Percentiles rank a stretch among this genome's conserved stretches.
These are phyloP conservation scores for Mortierella antarctica DNA, from an alignment of 192 early-diverging fungal genomes.

Conservation along the genomic window DNA sequence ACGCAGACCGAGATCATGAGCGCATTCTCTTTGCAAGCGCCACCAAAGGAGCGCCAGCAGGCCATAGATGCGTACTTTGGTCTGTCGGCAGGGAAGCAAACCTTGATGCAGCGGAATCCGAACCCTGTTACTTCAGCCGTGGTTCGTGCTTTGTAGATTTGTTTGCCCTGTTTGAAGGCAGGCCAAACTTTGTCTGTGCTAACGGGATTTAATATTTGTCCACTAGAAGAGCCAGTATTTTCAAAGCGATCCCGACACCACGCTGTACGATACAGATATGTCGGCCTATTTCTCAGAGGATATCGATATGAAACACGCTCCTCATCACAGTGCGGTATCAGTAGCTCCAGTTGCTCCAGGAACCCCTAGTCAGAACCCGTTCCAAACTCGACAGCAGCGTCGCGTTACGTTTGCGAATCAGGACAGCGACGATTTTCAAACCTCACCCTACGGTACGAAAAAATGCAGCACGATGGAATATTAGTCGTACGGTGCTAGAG, in stretches of 20 bases:
- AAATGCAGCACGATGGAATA: too few species aligned
- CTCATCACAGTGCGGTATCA: not conserved
- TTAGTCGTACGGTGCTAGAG: too few species aligned
- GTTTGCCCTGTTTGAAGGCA: not conserved
- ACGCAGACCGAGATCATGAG: too few species aligned
- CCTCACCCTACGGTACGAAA: too few species aligned
- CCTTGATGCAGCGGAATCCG: not conserved
- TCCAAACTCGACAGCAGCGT: not conserved
- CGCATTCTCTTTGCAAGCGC: not conserved
- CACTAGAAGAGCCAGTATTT: slow-evolving; percentile 19
- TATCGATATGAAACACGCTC: not conserved
- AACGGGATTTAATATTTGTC: not conserved
- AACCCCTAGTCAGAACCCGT: not conserved
- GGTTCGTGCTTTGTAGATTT: not conserved
- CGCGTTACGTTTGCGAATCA: not conserved
- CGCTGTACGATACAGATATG: not conserved
- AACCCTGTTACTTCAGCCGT: too few species aligned
- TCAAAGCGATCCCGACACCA: not conserved
- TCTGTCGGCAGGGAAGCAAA: not conserved
- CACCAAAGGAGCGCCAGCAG: slow-evolving; percentile 11
- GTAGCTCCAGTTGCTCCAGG: too few species aligned
- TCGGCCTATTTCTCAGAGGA: not conserved
- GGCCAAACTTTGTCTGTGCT: not conserved
- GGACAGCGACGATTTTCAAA: not conserved
- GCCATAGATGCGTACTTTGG: slow-evolving; percentile 23